Base-by-base conservation (phyloP, 208 protist genomes). In the Entamoeba invadens region DNA sequence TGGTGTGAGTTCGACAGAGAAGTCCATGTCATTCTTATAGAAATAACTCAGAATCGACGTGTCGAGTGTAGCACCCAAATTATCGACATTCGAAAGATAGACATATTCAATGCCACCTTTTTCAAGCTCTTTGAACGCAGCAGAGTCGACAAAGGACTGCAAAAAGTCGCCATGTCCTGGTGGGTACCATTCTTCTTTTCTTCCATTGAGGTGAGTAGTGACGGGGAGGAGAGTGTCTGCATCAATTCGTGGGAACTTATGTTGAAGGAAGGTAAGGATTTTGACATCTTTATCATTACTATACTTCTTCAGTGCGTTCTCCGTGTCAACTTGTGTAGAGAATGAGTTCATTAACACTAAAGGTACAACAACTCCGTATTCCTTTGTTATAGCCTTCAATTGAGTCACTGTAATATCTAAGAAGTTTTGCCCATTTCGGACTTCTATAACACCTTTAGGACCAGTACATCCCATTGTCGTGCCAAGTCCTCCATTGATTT, bases 141-240 rank as follows among this genome's bases (percentile, higher is more conserved):
- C 94, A 92, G 96, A 97, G 77, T 97, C 96, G 92, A 97, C 96
- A 18, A 99, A 96, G 14, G 97, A 96, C 21, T 96, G 97, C 96
- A 99, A 99, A 45, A 99, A 95, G 95, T 99, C 98, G 38, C 98
- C 99, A 95, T 99, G 98, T n/a, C 99, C 99, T 14, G 98, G 98
- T 42, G 99, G 99, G 93, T 98, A 98, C 98, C 97, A 98, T 95
- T 98, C 68, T 92, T 94, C 94, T 51, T 94, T 45, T 38, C 92
- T n/a, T 16, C 94, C 46, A 25, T 94, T 44, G 16, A 94, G 47
- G 42, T 92, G 25, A 35, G 72, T 91, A 93, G 96, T 92, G 2
- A 97, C 12, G 50, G 97, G 97, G 46, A 95, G 92, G 21, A 97
- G 92, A 45, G 96, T 96, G n/a, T 97, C 96, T 44, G 95, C 96